A percentile compares a stretch with the other conserved stretches of the same genome.
Evolutionary conservation across 345 rosid genomes (phyloP).

Genomic region (Acer saccharum): DNA sequence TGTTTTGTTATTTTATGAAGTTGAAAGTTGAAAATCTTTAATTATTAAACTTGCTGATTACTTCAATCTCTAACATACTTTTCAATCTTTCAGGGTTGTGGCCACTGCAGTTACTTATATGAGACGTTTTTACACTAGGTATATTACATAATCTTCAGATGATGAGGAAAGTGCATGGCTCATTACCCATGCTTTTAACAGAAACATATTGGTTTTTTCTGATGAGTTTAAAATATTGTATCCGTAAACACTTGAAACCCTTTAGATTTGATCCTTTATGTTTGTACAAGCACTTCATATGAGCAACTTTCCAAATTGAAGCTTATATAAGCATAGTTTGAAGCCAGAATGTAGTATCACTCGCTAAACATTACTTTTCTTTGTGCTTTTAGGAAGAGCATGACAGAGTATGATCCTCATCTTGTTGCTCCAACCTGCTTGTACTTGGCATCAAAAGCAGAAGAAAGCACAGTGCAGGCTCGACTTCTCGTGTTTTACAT

Average conservation of each 20-base stretch:
- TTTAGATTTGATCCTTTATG: neutral
- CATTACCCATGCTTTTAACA: conserved; percentile 10
- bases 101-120: conserved; percentile 92
- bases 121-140: conserved; percentile 97
- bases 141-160: neutral
- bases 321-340: neutral
- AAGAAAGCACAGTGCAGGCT: conserved; percentile 96
- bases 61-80: conserved; percentile 10
- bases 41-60: neutral
- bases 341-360: neutral
- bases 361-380: conserved; percentile 20
- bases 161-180: conserved; percentile 2
- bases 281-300: neutral
- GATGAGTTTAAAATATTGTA: neutral
- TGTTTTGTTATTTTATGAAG: neutral
- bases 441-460: conserved; percentile 97
- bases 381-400: conserved; percentile 65
- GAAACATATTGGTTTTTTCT: neutral
- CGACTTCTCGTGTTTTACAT: conserved; percentile 69
- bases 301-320: neutral
- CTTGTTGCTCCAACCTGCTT: conserved; percentile 95
- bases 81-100: conserved; percentile 68
- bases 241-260: neutral
- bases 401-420: conserved; percentile 91
- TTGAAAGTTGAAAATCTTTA: neutral